Conservation (phyloP, 495 filamentous ascomycete genomes). For the Neurospora sp. region DNA sequence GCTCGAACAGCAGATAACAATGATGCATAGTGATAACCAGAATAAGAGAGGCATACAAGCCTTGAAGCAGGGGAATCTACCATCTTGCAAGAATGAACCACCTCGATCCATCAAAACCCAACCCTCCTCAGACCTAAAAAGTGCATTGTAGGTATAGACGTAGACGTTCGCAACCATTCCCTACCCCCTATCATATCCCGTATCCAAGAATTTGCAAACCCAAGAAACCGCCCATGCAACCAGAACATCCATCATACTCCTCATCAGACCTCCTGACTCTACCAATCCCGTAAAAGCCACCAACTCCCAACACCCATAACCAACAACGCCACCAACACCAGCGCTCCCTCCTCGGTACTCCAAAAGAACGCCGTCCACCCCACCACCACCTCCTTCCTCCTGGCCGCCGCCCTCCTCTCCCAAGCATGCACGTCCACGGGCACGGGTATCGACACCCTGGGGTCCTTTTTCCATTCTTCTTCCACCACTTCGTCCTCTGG, state of each 20-base stretch:
- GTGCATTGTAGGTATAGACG: neutral
- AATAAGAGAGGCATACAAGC: neutral
- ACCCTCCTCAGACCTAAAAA: neutral
- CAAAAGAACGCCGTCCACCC: slow-evolving; percentile 38
- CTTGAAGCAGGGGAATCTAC: neutral
- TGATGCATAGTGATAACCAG: neutral
- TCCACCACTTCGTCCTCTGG: neutral
- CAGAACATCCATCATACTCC: neutral
- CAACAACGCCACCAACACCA: slow-evolving; percentile 26
- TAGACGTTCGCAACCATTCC: neutral
- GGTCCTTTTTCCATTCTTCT: slow-evolving; percentile 17
- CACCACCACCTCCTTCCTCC: slow-evolving; percentile 31
- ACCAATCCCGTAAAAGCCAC: slow-evolving; percentile 24
- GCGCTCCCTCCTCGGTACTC: slow-evolving; percentile 31
- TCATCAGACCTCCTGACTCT: neutral
- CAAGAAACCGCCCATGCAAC: neutral
- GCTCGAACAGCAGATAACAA: neutral
- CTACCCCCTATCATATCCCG: neutral
- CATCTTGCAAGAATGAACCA: neutral
- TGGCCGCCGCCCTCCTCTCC: slow-evolving; percentile 29
- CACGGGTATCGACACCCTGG: slow-evolving; percentile 27
- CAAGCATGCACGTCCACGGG: slow-evolving; percentile 34
- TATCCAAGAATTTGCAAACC: neutral
- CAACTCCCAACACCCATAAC: slow-evolving; percentile 27
- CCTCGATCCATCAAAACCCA: neutral